Evolutionary conservation across 257 asterid species (phyloP), one percentile per base, ranked within the genome.

Genomic region (Solanum acaule): DNA sequence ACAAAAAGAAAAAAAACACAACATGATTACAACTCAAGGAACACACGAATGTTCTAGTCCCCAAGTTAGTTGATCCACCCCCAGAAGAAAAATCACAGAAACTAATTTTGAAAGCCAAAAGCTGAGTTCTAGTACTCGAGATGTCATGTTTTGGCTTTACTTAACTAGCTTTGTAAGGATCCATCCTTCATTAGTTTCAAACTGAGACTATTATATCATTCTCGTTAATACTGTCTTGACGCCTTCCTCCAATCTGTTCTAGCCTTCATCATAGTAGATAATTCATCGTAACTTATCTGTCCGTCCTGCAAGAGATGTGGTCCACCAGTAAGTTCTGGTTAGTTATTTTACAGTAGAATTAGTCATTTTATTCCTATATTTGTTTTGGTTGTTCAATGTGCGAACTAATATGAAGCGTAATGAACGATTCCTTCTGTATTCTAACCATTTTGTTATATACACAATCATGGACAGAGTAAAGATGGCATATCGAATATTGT

Each of bases 251-350:
- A 92, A 72, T 92, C 94, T 61, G 92, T 92, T 27, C 94, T 93
- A 0, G 93, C 82, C 79, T 90, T 92, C 93, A 92, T 92, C 94
- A 92, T 92, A 14, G 89, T 86, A 78, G 92, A 78, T 15, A 91
- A 92, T 68, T 44, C 16, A 44, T 12, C 16, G 16, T 44, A 44
- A 44, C 52, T 44, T 44, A 44, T 44, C 16, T 16, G 6, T 11
- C 52, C 15, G 52, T 44, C 52, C 52, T 12, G 52, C 52, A 44
- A 11, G 52, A 44, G 52, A 42, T 42, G 15, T 81, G 99, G 98
- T 92, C 99, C 99, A 85, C 98, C 99, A 88, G 99, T 97, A 96
- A 97, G 98, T 95, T 92, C 88, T 88, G 93, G 91, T 94, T 87
- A 90, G 94, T 92, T 91, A 90, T 83, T 49, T 90, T 83, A 73